These are phyloP conservation scores for Neopestalotiopsis sp. DNA, from an alignment of 2,329 filamentous ascomycete genomes.

Conservation along the genomic window DNA sequence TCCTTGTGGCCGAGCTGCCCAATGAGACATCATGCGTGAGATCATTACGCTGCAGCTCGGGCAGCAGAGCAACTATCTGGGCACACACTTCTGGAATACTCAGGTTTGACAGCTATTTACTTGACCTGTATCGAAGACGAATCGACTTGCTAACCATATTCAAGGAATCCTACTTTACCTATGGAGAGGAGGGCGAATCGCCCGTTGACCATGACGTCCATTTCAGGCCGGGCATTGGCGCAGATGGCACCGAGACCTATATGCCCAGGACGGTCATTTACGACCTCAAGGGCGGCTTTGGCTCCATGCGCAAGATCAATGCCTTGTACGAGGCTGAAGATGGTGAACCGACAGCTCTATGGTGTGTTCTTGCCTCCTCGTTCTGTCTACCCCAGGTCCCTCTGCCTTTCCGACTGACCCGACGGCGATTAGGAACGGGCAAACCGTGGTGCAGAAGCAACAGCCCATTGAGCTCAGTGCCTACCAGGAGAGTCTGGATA, in stretches of 20 bases:
- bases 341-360: conserved; percentile 40
- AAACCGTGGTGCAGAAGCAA: conserved; percentile 71
- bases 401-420: not conserved
- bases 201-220: conserved; percentile 84
- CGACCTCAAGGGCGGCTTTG: conserved; percentile 93
- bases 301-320: conserved; percentile 85
- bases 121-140: not conserved
- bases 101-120: conserved; percentile 59
- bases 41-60: conserved; percentile 94
- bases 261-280: conserved; percentile 92
- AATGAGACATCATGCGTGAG: conserved; percentile 74
- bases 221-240: conserved; percentile 82
- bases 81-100: conserved; percentile 96
- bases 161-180: conserved; percentile 97
- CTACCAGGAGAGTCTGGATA: conserved; percentile 82
- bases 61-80: conserved; percentile 89
- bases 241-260: conserved; percentile 87
- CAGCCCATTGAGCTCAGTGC: conserved; percentile 69
- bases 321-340: conserved; percentile 74
- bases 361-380: conserved; percentile 34
- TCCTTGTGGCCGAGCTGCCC: not conserved
- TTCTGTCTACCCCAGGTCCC: not conserved
- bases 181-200: conserved; percentile 68
- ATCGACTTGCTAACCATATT: not conserved
- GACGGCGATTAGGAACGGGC: conserved; percentile 62